Evolutionary conservation across 805 yeast genomes (phyloP), one percentile per base, ranked within the genome.

Genomic region (Clavispora phyllophila): DNA sequence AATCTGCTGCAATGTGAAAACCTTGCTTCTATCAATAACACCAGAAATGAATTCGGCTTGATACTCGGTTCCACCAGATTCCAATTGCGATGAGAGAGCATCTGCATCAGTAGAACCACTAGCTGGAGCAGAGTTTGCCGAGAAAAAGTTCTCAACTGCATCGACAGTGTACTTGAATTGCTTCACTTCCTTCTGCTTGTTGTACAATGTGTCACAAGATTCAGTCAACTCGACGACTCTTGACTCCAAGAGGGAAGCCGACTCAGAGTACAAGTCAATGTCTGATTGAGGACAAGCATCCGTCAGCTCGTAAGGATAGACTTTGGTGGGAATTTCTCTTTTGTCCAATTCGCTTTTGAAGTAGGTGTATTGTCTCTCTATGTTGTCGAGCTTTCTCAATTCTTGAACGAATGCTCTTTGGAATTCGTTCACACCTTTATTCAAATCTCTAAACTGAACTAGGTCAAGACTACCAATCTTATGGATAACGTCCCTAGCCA

Each of bases 1-100:
- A 43, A 93, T 87, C 55, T 81, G 85, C 59, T 89, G 89, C 48
- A 93, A 70, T 2, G 83, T 72, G 13, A 75, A 78, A 22, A 88
- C 73, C 56, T 84, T 85, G 9, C 72, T 78, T 54, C 93, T 76
- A 35, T 81, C 75, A 36, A 93, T 82, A 12, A 91, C 90, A 40
- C 98, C 99, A 8, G 93, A 79, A 39, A 86, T 78, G 49, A 82
- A 80, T 66, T 71, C 37, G 27, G 55, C 37, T 23, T 71, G 68
- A 49, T 65, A 46, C 24, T 49, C 51, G 3, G 45, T 49, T 13
- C 59, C 58, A 24, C 68, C 72, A 9, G 63, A 53, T 49, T 73
- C 77, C 39, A 72, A 62, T 31, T 65, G 65, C 12, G 69, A 46
- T 24, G 66, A 55, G 19, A 63, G 53, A 1, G 68, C 68, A n/a